Evolutionary conservation across 75 land plant genomes (phyloP).

Genomic region (Cryptomeria japonica): DNA sequence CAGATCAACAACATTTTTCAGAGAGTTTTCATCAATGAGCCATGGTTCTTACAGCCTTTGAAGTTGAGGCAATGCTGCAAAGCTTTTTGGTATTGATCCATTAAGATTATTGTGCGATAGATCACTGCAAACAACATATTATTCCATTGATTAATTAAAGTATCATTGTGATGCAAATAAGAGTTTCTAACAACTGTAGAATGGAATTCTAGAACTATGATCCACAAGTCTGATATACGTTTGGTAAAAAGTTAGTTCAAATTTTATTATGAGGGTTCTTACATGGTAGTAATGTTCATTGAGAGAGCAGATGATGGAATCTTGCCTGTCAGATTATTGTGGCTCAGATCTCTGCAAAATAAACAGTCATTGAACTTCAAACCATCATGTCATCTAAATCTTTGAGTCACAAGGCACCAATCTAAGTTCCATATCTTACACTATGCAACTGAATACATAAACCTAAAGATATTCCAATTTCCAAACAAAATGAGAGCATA

Average conservation of each 20-base stretch:
- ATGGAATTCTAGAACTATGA: not conserved
- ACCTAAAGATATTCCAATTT: not conserved
- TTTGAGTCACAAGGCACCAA: not conserved
- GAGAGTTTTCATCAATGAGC: not conserved
- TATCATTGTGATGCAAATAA: not conserved
- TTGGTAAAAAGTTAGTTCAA: not conserved
- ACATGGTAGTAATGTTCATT: conserved; percentile 9
- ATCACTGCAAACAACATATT: not conserved
- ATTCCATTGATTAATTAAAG: not conserved
- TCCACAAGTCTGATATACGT: not conserved
- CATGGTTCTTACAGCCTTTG: not conserved
- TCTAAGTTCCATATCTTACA: not conserved
- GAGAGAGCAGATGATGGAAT: conserved; percentile 18
- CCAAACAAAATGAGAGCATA: not conserved
- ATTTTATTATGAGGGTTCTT: not conserved
- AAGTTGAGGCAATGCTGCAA: conserved; percentile 8
- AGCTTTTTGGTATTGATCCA: conserved; percentile 25
- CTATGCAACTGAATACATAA: not conserved
- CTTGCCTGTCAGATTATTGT: conserved; percentile 14
- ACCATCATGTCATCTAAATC: not conserved
- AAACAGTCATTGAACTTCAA: not conserved
- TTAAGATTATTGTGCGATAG: conserved; percentile 9
- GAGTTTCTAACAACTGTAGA: not conserved
- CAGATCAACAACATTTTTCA: not conserved
- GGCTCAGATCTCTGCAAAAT: conserved; percentile 19